Percentiles rank a stretch among this genome's conserved stretches.
Evolutionary conservation across 1,139 yeast species (phyloP).

Genomic region (Candida sp.): DNA sequence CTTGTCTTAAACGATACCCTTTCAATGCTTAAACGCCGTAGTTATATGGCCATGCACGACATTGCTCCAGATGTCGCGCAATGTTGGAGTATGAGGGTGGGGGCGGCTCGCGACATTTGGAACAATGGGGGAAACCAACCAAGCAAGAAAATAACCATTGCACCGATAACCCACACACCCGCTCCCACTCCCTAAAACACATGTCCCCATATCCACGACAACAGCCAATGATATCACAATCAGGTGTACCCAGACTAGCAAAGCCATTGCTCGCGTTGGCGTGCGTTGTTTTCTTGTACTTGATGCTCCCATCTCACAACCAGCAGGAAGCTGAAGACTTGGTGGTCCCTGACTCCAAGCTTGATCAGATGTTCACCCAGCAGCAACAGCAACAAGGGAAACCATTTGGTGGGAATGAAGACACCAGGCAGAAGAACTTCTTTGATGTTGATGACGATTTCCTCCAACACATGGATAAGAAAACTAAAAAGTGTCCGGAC

Average conservation of each 20-base stretch:
- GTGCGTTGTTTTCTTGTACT: not conserved
- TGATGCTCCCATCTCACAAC: not conserved
- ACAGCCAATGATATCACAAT: constrained; percentile 10
- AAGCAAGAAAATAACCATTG: no score
- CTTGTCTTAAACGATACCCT: no score
- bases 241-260: constrained; percentile 2
- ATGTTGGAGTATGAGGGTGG: no score
- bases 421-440: not conserved
- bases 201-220: not conserved
- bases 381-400: not conserved
- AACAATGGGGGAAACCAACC: no score
- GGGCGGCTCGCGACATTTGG: no score
- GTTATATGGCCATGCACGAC: no score
- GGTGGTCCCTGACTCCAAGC: not conserved
- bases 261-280: constrained; percentile 5
- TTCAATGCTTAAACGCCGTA: not conserved
- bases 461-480: constrained; percentile 21
- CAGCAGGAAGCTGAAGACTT: not conserved
- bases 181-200: no score
- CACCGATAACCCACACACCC: no score
- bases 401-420: not conserved
- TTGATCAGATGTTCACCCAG: not conserved
- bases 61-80: no score
- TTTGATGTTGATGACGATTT: constrained; percentile 10
- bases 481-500: constrained; percentile 37